Evolutionary conservation across 2,329 filamentous ascomycete species (phyloP), one percentile per base, ranked within the genome.

Genomic region (Cordyceps javanica): DNA sequence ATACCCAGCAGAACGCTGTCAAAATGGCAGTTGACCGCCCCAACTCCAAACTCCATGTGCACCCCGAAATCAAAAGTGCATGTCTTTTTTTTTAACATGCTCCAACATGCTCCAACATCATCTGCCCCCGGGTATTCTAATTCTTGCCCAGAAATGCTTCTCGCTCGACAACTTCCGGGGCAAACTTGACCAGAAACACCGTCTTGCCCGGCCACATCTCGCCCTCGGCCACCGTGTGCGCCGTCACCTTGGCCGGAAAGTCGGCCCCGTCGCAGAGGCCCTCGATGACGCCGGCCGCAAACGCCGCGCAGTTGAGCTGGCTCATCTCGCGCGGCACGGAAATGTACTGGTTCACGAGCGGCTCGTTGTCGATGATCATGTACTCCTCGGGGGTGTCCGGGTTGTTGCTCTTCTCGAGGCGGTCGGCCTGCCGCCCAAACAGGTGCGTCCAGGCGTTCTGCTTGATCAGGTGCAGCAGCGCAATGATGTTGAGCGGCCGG

Each of bases 311-410:
- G 72, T 97, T 97, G 68, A 99, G 80, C 81, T 94, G 90, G 73
- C 83, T 91, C 90, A 99, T 96, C 75, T 99, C 94, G 68, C 88
- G 88, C 16, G 94, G 94, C 55, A 97, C 88, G 66, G 86, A 91
- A 69, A 99, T 89, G 75, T 94, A 97, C 61, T 88, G 87, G 73
- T 97, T 97, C 39, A 97, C 93, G 52, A 97, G 80, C 23, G 94
- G 94, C 71, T 97, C 94, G 74, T 99, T 97, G 75, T 99, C 94
- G 66, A 92, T 90, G 66, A 99, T 94, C 93, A 99, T 97, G 79
- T 97, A 99, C 77, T 97, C 93, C 65, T 94, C 91, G 9, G 90
- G 87, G 54, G 91, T 93, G 55, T 87, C 83, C 9, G 89, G 87
- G 67, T 90, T 87, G 55, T 86, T 86, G 59, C 86, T 90, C 75